Conservation (phyloP, 1,284 basidiomycete species). For the Schizopora paradoxa region DNA sequence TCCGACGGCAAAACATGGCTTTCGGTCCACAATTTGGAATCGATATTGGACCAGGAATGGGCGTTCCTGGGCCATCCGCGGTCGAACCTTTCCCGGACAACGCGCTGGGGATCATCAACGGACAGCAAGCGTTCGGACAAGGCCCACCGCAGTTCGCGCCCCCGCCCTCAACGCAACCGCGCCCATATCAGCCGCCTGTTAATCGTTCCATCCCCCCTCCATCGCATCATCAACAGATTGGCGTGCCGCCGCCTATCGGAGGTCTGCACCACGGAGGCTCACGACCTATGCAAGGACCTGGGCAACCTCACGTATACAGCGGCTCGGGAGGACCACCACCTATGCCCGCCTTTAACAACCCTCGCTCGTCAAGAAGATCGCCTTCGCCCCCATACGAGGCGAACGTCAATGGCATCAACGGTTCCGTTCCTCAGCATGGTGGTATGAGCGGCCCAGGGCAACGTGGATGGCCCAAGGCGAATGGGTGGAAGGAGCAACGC, state of each 20-base stretch:
- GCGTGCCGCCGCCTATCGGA: conserved; percentile 12
- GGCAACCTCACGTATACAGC: too few species aligned
- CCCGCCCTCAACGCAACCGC: conserved; percentile 5
- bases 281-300: conserved; percentile 13
- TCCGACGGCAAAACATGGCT: conserved; percentile 10
- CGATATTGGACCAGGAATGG: conserved; percentile 13
- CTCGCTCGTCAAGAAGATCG: conserved; percentile 12
- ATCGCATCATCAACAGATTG: conserved; percentile 13
- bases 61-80: conserved; percentile 5
- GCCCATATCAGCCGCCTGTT: conserved; percentile 12
- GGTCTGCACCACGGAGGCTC: conserved; percentile 13
- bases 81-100: too few species aligned
- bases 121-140: conserved; percentile 7
- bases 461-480: conserved; percentile 15
- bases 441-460: conserved; percentile 16
- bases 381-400: conserved; percentile 9
- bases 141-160: conserved; percentile 8
- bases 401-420: conserved; percentile 11
- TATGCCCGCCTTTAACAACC: conserved; percentile 8
- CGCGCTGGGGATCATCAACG: too few species aligned
- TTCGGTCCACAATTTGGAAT: conserved; percentile 11
- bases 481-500: conserved; percentile 18
- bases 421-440: conserved; percentile 12
- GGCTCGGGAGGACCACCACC: too few species aligned
- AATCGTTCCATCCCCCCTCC: too few species aligned